Evolutionary conservation across 108 stramenopile species (phyloP), one percentile per base, ranked within the genome.

Genomic region (Discostella stelligeroides): DNA sequence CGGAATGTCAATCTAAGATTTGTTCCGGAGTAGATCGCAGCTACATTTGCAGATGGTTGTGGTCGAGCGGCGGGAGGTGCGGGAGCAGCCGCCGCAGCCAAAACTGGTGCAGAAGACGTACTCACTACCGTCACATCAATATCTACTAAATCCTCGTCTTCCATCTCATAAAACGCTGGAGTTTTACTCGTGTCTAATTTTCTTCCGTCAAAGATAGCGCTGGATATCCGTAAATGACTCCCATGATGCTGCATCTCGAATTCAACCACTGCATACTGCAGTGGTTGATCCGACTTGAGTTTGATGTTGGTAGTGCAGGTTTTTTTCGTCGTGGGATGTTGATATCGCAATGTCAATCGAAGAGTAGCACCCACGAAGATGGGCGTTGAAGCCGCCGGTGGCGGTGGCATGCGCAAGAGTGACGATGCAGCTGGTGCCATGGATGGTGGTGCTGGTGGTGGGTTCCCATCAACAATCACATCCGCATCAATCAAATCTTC

Each of bases 101-200:
- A 5, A 34, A 34, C 34, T 6, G 34, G 2, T 2, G 12, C 43
- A 45, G 43, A 6, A 5, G 34, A 34, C 34, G 34, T 25, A 17
- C 24, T 34, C 54, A 55, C 14, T 12, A 84, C 64, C 12, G 54
- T 58, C 28, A 80, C 79, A 68, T 90, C 85, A 17, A 80, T 76
- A 68, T 90, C 85, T 18, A 90, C 63, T 39, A 92, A 50, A 70
- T 89, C 88, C 55, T 81, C 86, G 49, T 85, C 84, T 54, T 88
- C 87, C 79, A 92, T 86, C 1, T 89, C 91, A 75, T 85, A 85
- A 37, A 56, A 85, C 20, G 50, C 11, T 34, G 88, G 88, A 6
- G 84, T 83, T 38, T 82, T 57, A 2, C 47, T 70, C 59, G 75
- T 20, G 57, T 84, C 62, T 30, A 91, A 71, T 7, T 39, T 69